A percentile compares a stretch with the other conserved stretches of the same genome.
These are phyloP conservation scores for Cinnamomum micranthum DNA, from an alignment of 164 flowering plant genomes.

Conservation along the genomic window DNA sequence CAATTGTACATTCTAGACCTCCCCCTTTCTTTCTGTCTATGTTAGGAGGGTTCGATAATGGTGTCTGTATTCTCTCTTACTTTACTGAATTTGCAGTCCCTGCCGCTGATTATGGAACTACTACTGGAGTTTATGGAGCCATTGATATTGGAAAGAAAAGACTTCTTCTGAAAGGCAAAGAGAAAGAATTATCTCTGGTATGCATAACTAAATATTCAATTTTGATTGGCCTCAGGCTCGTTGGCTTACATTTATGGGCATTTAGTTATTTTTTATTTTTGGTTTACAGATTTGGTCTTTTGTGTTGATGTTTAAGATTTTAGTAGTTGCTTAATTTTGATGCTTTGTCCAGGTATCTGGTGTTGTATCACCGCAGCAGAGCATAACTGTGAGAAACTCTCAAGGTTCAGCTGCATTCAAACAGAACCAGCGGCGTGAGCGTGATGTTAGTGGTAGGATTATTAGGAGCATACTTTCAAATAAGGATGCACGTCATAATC, in stretches of 20 bases:
- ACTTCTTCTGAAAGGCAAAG: conserved; percentile 79
- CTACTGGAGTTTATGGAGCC: conserved; percentile 41
- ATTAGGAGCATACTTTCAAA: conserved; percentile 59
- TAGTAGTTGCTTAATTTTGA: not conserved
- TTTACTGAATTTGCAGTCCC: conserved; percentile 10
- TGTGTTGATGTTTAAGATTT: not conserved
- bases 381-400: conserved; percentile 29
- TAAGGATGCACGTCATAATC: conserved; percentile 46
- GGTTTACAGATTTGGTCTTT: not conserved
- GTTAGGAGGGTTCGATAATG: too few species aligned
- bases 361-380: conserved; percentile 26
- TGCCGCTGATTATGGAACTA: conserved; percentile 9
- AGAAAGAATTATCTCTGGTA: conserved; percentile 55
- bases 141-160: conserved; percentile 55
- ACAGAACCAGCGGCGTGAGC: conserved; percentile 60
- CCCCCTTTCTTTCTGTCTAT: not conserved
- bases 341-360: conserved; percentile 32
- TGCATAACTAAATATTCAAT: not conserved
- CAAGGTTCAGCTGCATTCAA: conserved; percentile 28
- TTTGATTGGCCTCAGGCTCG: not conserved
- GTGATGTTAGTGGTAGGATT: conserved; percentile 43
- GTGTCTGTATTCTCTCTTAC: not conserved
- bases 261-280: too few species aligned
- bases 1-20: not conserved
- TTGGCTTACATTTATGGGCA: not conserved